Conservation (phyloP, 2,329 filamentous ascomycete species). For the Septoria petroselini region DNA sequence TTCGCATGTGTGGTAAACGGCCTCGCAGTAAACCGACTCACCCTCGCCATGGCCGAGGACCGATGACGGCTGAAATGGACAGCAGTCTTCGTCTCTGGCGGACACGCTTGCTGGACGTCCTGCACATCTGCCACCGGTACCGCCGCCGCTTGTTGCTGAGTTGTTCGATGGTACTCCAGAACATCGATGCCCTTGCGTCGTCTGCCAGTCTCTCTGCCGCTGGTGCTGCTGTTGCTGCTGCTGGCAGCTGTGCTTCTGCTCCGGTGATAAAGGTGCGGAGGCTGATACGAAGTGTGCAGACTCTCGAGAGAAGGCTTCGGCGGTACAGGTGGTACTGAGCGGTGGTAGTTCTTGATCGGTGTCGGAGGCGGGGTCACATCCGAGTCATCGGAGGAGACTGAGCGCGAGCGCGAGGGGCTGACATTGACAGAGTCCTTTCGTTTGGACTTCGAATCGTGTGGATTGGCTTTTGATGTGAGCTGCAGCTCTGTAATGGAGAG, state of each 20-base stretch:
- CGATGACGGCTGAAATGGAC: constrained; percentile 7
- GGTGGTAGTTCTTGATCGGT: constrained; percentile 1
- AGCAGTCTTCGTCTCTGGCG: too few relatives aligned
- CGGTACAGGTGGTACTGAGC: neutral
- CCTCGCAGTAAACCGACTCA: neutral
- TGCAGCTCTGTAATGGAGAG: neutral
- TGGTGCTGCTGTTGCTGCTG: neutral
- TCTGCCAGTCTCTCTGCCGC: neutral
- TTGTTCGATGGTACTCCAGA: neutral
- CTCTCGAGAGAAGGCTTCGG: neutral
- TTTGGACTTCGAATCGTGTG: neutral
- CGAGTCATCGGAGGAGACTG: neutral
- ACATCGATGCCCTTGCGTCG: neutral
- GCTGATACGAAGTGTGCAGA: neutral
- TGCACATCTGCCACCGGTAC: too few relatives aligned
- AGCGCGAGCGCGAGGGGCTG: neutral
- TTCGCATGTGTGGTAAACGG: too few relatives aligned
- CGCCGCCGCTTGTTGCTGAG: neutral
- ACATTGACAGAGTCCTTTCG: constrained; percentile 5
- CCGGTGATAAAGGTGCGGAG: neutral
- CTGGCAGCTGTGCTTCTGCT: neutral
- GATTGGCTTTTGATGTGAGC: neutral
- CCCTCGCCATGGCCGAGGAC: neutral
- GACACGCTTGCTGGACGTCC: too few relatives aligned
- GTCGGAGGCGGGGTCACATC: constrained; percentile 1